phyloP scores from a whole-genome alignment of 345 rosid species.

The Euphorbia pulcherrima region DNA sequence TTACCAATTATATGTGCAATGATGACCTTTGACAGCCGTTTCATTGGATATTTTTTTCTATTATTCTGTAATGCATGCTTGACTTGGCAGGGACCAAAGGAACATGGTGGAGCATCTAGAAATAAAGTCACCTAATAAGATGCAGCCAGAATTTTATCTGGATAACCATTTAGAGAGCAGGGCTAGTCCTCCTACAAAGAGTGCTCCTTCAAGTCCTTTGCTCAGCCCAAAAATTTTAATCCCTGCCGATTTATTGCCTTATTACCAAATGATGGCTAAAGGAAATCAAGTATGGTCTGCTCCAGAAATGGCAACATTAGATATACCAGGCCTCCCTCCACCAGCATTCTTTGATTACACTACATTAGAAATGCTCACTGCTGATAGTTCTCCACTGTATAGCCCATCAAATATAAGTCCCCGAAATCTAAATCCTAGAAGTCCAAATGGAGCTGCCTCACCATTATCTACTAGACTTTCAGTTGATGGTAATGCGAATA shows the following conservation, averaged over 20 bases:
- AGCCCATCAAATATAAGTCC: conserved; percentile 66
- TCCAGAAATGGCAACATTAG: conserved; percentile 59
- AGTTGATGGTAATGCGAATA: conserved; percentile 36
- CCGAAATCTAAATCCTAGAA: conserved; percentile 28
- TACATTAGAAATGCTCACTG: conserved; percentile 48
- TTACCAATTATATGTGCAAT: neutral
- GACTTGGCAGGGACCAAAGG: conserved; percentile 31
- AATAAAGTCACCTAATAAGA: conserved; percentile 16
- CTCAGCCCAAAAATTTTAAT: conserved; percentile 51
- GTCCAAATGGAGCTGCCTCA: conserved; percentile 50
- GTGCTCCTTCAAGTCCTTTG: conserved; percentile 63
- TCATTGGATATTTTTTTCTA: neutral
- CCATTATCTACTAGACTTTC: conserved; percentile 48
- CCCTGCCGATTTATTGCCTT: conserved; percentile 35
- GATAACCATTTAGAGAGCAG: conserved; percentile 35
- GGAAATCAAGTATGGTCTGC: conserved; percentile 77
- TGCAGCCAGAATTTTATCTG: conserved; percentile 26
- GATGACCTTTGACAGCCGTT: neutral
- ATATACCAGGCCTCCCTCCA: conserved; percentile 50
- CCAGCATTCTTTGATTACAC: conserved; percentile 49
- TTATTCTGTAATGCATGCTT: conserved; percentile 15
- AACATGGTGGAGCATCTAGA: conserved; percentile 38
- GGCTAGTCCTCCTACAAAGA: conserved; percentile 50
- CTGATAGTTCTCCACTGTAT: conserved; percentile 65
- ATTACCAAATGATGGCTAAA: conserved; percentile 36